These are phyloP conservation scores for Sugiyamaella marilandica DNA, from an alignment of 805 yeast genomes.

Conservation along the genomic window DNA sequence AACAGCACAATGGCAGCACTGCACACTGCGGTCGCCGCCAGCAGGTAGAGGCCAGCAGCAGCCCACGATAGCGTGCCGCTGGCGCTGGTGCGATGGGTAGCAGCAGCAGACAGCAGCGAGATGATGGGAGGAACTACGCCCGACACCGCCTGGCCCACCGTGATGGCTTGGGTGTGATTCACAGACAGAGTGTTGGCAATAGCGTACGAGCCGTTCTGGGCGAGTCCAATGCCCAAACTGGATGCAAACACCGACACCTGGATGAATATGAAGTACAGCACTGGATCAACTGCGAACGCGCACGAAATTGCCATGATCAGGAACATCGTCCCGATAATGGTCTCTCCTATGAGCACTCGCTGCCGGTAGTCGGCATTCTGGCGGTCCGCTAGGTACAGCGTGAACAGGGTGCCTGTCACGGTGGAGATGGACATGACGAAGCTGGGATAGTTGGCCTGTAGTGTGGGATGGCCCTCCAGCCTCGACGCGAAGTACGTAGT, in stretches of 20 bases:
- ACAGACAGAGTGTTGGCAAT: slow-evolving; percentile 72
- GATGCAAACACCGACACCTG: slow-evolving; percentile 62
- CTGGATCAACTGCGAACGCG: slow-evolving; percentile 28
- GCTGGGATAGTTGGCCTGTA: slow-evolving; percentile 58
- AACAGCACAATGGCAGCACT: slow-evolving; percentile 40
- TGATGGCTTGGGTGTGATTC: slow-evolving; percentile 77
- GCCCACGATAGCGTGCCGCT: slow-evolving; percentile 10
- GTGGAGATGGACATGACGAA: slow-evolving; percentile 89
- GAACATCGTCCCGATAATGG: slow-evolving; percentile 55
- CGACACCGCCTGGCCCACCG: slow-evolving; percentile 93
- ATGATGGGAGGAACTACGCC: slow-evolving; percentile 87
- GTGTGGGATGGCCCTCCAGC: slow-evolving; percentile 39
- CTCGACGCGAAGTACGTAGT: slow-evolving; percentile 70
- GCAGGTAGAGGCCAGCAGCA: slow-evolving; percentile 38
- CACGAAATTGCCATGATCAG: slow-evolving; percentile 47
- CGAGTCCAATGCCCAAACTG: slow-evolving; percentile 70
- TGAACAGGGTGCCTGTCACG: slow-evolving; percentile 54
- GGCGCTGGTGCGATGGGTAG: slow-evolving; percentile 10
- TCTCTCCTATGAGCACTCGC: slow-evolving; percentile 59
- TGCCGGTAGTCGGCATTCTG: slow-evolving; percentile 58
- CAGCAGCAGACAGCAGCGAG: slow-evolving; percentile 50
- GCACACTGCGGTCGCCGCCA: slow-evolving; percentile 48
- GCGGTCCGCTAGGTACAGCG: slow-evolving; percentile 56
- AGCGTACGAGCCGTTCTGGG: slow-evolving; percentile 91
- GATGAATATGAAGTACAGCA: slow-evolving; percentile 41